phyloP scores from a whole-genome alignment of 2,329 filamentous ascomycete genomes.

The Talaromyces rugulosus region DNA sequence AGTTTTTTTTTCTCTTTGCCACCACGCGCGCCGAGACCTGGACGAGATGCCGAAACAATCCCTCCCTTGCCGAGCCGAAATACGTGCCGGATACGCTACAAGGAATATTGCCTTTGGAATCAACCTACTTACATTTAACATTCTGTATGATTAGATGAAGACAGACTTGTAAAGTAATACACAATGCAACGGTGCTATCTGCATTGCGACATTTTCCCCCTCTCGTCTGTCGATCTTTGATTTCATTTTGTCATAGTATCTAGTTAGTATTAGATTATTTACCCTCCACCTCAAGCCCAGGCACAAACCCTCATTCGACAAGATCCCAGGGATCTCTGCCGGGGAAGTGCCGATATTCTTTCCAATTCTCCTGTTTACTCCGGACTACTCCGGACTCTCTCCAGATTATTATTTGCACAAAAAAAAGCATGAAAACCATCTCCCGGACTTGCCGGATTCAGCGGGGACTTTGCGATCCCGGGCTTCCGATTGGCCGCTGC shows the following conservation, averaged over 20 bases:
- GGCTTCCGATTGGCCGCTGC: conserved; percentile 10
- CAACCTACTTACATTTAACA: background rate
- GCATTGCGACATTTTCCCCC: too few relatives aligned
- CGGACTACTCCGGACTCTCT: background rate
- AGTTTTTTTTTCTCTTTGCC: background rate
- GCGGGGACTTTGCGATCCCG: background rate
- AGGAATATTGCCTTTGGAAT: background rate
- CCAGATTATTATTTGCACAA: background rate
- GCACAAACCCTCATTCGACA: background rate
- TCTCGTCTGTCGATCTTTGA: background rate
- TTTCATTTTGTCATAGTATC: background rate
- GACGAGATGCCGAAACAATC: background rate
- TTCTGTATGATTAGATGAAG: too few relatives aligned
- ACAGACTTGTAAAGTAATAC: background rate
- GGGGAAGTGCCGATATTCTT: background rate
- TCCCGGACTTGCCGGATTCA: conserved; percentile 1
- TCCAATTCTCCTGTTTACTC: background rate
- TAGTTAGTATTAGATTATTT: too few relatives aligned
- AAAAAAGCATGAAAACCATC: background rate
- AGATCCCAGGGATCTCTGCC: background rate
- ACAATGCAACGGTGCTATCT: background rate
- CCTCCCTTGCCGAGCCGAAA: background rate
- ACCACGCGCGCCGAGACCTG: background rate
- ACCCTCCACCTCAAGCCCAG: background rate
- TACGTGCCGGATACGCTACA: background rate